Evolutionary conservation across 345 rosid genomes (phyloP).

Genomic region (Salix suchowensis): DNA sequence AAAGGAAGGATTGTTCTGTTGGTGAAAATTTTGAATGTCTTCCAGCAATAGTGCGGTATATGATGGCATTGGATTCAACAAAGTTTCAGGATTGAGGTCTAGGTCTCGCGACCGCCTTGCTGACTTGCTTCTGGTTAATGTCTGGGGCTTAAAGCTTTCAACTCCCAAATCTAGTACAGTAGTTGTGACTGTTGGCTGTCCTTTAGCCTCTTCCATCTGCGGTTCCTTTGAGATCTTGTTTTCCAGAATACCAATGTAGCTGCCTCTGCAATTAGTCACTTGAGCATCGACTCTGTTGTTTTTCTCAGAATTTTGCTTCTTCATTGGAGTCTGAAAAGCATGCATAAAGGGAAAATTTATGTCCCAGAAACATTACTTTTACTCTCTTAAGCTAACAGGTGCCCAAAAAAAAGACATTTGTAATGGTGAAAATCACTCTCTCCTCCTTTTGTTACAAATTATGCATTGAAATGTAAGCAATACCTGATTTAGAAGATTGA

Average conservation of each 20-base stretch:
- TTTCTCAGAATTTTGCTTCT: constrained; percentile 35
- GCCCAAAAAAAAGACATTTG: not conserved
- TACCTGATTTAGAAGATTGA: constrained; percentile 34
- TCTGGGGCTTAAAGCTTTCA: constrained; percentile 45
- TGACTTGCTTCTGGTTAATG: constrained; percentile 62
- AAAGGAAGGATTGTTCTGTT: constrained; percentile 39
- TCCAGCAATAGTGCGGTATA: constrained; percentile 70
- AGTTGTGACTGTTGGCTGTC: constrained; percentile 13
- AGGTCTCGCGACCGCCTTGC: constrained; percentile 67
- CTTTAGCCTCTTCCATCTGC: constrained; percentile 31
- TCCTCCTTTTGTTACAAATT: not conserved
- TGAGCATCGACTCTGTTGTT: constrained; percentile 24
- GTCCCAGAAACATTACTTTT: not conserved
- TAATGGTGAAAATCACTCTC: not conserved
- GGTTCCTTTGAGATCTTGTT: constrained; percentile 31
- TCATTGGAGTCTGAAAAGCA: constrained; percentile 17
- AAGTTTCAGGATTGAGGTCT: constrained; percentile 56
- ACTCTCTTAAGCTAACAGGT: not conserved
- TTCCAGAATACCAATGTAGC: constrained; percentile 10
- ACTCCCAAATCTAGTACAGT: not conserved
- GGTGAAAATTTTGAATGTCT: constrained; percentile 93
- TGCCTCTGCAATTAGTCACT: constrained; percentile 26
- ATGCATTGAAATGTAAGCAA: not conserved
- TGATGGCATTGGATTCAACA: constrained; percentile 44
- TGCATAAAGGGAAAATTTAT: not conserved